A percentile compares a stretch with the other conserved stretches of the same genome.
These are phyloP conservation scores for Flaveria brownii DNA, from an alignment of 129 eudicot species.

Conservation along the genomic window DNA sequence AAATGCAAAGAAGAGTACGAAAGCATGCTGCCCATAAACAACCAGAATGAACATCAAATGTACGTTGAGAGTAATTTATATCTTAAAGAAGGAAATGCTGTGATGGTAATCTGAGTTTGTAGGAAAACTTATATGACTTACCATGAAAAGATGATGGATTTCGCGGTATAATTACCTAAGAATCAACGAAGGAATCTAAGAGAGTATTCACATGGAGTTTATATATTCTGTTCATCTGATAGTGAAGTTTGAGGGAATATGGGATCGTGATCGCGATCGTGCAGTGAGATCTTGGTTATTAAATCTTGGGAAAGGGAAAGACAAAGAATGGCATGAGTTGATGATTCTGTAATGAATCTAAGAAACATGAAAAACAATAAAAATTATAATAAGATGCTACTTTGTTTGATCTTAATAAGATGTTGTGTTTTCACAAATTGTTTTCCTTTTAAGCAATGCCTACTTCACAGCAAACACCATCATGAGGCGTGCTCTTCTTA, in stretches of 20 bases:
- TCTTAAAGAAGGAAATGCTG: constrained; percentile 17
- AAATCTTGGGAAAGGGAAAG: constrained; percentile 23
- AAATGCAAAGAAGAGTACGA: neutral
- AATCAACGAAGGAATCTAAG: constrained; percentile 24
- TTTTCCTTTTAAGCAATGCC: constrained; percentile 61
- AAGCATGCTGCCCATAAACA: constrained; percentile 17
- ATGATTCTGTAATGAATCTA: constrained; percentile 46
- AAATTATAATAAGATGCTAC: constrained; percentile 21
- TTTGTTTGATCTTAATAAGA: constrained; percentile 37
- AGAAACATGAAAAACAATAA: constrained; percentile 32
- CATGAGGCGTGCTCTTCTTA: constrained; percentile 67
- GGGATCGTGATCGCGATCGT: neutral
- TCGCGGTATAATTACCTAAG: constrained; percentile 23
- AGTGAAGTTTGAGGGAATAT: constrained; percentile 27
- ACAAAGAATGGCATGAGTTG: constrained; percentile 43
- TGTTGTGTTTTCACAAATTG: constrained; percentile 34
- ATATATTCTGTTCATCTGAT: neutral
- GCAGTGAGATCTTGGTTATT: constrained; percentile 6
- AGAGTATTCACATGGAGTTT: neutral
- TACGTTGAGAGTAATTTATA: neutral
- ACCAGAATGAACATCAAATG: constrained; percentile 18
- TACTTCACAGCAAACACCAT: constrained; percentile 56
- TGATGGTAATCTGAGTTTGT: constrained; percentile 12
- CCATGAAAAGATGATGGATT: constrained; percentile 26
- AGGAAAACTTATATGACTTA: constrained; percentile 22